Evolutionary conservation across 352 stramenopile genomes (phyloP).

Genomic region (Globisporangium canariense): DNA sequence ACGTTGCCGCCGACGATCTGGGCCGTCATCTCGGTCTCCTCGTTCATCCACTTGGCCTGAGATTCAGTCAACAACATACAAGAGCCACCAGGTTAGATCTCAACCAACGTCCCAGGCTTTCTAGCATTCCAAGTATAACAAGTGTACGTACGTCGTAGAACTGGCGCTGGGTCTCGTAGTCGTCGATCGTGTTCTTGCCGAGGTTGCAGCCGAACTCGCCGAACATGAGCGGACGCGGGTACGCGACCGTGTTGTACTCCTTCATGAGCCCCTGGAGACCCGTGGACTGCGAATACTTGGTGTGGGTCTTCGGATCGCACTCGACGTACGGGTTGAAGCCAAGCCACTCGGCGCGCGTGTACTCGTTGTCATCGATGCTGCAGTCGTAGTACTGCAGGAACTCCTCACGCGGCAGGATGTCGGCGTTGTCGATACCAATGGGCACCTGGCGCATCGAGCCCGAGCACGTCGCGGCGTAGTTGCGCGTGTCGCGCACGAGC

Average conservation of each 20-base stretch:
- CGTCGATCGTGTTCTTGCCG: conserved; percentile 46
- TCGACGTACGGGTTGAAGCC: conserved; percentile 61
- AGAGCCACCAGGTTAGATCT: not conserved
- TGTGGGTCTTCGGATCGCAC: conserved; percentile 41
- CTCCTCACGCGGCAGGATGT: conserved; percentile 33
- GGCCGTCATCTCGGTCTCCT: conserved; percentile 65
- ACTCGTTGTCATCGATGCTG: conserved; percentile 35
- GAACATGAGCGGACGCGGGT: conserved; percentile 49
- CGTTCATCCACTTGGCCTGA: conserved; percentile 85
- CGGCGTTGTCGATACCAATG: conserved; percentile 44
- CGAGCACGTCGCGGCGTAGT: conserved; percentile 37
- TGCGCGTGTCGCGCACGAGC: conserved; percentile 43
- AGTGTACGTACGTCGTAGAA: conserved; percentile 36
- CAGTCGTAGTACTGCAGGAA: conserved; percentile 54
- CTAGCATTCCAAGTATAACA: not conserved
- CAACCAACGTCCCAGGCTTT: not conserved
- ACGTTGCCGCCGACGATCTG: conserved; percentile 76
- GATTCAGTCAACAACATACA: not conserved
- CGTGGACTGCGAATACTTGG: conserved; percentile 33
- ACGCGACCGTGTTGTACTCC: conserved; percentile 35
- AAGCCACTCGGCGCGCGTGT: conserved; percentile 34
- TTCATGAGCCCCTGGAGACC: conserved; percentile 45
- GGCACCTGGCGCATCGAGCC: conserved; percentile 32
- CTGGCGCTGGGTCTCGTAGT: conserved; percentile 41
- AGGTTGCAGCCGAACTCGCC: conserved; percentile 56